A percentile compares a stretch with the other conserved stretches of the same genome.
Evolutionary conservation across 179 eudicot species (phyloP).

Genomic region (Carnegiea gigantea): DNA sequence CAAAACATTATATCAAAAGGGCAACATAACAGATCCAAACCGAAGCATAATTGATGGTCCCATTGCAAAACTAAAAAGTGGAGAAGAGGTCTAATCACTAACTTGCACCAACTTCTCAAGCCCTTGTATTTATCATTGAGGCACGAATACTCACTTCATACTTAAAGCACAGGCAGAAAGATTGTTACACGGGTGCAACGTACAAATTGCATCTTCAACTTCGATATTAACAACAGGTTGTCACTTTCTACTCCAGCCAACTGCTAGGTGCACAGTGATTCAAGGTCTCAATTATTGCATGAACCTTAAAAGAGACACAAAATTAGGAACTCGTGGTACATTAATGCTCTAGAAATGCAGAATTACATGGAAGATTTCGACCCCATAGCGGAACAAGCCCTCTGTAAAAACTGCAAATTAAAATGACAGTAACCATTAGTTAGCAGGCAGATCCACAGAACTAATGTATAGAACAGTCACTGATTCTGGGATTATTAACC

Average conservation of each 20-base stretch:
- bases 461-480: neutral
- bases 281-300: neutral
- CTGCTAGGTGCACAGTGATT: neutral
- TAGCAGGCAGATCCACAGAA: neutral
- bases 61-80: neutral
- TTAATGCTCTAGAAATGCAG: constrained; percentile 16
- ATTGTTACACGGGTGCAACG: no score
- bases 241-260: neutral
- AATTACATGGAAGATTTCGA: constrained; percentile 82
- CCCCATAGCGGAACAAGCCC: constrained; percentile 90
- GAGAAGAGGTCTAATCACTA: neutral
- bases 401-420: constrained; percentile 72
- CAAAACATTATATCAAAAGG: neutral
- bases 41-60: neutral
- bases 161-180: neutral
- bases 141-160: neutral
- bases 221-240: neutral
- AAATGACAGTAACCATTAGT: constrained; percentile 24
- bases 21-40: constrained; percentile 1
- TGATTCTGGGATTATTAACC: constrained; percentile 41
- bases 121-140: neutral
- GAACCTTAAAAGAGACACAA: neutral
- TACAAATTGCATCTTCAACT: neutral
- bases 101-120: neutral
- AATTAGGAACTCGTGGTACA: neutral